Evolutionary conservation across 2,329 filamentous ascomycete species (phyloP).

Genomic region (Alternaria angustiovoidea): DNA sequence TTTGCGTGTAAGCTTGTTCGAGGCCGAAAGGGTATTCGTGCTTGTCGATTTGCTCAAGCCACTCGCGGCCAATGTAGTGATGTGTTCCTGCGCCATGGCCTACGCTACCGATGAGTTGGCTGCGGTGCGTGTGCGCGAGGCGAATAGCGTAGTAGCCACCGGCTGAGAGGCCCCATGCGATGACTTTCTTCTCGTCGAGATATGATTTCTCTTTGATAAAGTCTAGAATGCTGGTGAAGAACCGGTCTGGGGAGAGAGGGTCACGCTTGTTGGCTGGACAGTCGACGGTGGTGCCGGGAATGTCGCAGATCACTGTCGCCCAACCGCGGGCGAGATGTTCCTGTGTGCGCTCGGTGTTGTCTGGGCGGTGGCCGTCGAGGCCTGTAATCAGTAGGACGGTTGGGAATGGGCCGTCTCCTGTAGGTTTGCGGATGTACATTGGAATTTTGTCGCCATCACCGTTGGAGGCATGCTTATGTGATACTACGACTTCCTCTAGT

Average conservation of each 20-base stretch:
- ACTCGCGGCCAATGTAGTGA: conserved; percentile 64
- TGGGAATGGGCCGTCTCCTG: conserved; percentile 53
- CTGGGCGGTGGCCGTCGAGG: conserved; percentile 66
- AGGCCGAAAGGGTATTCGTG: conserved; percentile 68
- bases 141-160: conserved; percentile 67
- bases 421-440: conserved; percentile 69
- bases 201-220: conserved; percentile 57
- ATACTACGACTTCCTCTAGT: conserved; percentile 67
- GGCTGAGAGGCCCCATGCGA: conserved; percentile 65
- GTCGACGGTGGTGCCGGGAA: conserved; percentile 64
- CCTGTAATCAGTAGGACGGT: conserved; percentile 64
- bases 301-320: conserved; percentile 61
- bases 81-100: conserved; percentile 65
- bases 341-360: conserved; percentile 54
- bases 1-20: conserved; percentile 57
- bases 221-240: conserved; percentile 62
- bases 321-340: conserved; percentile 59
- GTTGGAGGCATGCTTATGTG: conserved; percentile 61
- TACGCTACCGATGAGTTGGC: conserved; percentile 58
- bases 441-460: conserved; percentile 66
- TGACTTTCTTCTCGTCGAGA: conserved; percentile 58
- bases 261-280: conserved; percentile 60
- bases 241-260: conserved; percentile 59
- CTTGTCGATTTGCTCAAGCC: conserved; percentile 61
- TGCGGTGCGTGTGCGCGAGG: conserved; percentile 63